phyloP scores from a whole-genome alignment of 2,329 filamentous ascomycete genomes.

The Aspergillus sojae region DNA sequence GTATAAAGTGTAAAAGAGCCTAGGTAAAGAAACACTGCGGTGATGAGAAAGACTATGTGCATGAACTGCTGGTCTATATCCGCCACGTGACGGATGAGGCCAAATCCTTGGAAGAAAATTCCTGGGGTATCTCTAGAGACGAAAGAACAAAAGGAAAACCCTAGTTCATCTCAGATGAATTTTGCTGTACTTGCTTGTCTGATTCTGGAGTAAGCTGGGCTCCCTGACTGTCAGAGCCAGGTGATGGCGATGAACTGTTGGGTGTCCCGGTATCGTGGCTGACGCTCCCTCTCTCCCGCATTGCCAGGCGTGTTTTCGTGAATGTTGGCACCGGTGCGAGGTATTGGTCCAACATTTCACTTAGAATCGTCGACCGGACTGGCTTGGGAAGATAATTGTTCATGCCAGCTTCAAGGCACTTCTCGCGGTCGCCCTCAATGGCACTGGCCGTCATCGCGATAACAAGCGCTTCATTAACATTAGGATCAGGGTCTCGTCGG shows the following conservation, averaged over 20 bases:
- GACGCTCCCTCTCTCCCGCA: slow-evolving; percentile 33
- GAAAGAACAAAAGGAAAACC: not conserved
- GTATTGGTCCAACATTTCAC: slow-evolving; percentile 76
- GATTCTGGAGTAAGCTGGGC: slow-evolving; percentile 20
- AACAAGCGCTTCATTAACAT: slow-evolving; percentile 80
- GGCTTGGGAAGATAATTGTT: slow-evolving; percentile 97
- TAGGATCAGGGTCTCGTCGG: slow-evolving; percentile 73
- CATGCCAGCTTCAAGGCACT: slow-evolving; percentile 95
- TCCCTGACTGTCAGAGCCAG: slow-evolving; percentile 20
- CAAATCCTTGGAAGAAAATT: not conserved
- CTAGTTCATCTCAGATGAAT: slow-evolving; percentile 1
- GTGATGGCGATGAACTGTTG: slow-evolving; percentile 20
- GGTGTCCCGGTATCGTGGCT: slow-evolving; percentile 30
- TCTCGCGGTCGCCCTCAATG: slow-evolving; percentile 91
- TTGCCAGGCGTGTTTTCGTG: slow-evolving; percentile 33
- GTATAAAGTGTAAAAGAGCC: no score
- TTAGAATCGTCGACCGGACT: slow-evolving; percentile 84
- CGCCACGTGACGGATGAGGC: not conserved
- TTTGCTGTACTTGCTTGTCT: slow-evolving; percentile 13
- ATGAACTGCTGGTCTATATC: not conserved
- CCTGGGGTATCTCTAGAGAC: slow-evolving; percentile 8
- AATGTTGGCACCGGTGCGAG: slow-evolving; percentile 54
- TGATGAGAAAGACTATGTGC: slow-evolving; percentile 6
- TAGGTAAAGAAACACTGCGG: slow-evolving; percentile 3
- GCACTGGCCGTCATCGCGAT: slow-evolving; percentile 97